Evolutionary conservation across 208 protist genomes (phyloP), one percentile per base, ranked within the genome.

Genomic region (Leishmania lainsoni): DNA sequence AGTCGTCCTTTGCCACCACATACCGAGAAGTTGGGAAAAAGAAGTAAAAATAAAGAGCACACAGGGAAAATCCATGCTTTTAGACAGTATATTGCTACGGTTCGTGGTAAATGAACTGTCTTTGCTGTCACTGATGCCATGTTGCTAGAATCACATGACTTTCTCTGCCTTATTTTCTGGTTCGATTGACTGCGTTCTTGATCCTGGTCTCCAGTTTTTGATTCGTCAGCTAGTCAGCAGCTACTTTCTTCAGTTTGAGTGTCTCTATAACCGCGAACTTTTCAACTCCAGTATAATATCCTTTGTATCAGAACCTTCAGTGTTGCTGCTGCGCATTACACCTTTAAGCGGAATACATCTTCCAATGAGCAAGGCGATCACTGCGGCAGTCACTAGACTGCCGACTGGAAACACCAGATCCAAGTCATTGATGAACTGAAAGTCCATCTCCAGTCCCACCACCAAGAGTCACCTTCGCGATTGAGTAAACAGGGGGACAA

Each of bases 341-440:
- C 61, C 17, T n/a, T 61, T 20, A 17, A 52, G 35, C 6, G 70
- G 20, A 35, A 69, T 69, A 81, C 76, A 78, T 9, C 10, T 32
- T 68, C 77, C 81, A 12, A 89, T 59, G 9, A 78, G 48, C 20
- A 81, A 54, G 1, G 82, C 76, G 39, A 80, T 35, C 20, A 63
- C 17, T 65, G 51, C 65, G 5, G 86, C 86, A 10, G 78, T n/a
- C 26, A 77, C 54, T 5, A 89, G 8, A 69, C 86, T 89, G 5
- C 68, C 42, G n/a, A 86, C 58, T 10, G 86, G 86, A 42, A 84
- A 80, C 5, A 89, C 49, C 9, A 86, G 17, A 45, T 89, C 86
- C 6, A 59, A 49, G 74, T 86, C 82, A n/a, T 32, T 80, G 22
- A 82, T 49, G 79, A 86, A 89, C 48, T 89, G 86, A 77, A 84